Conservation (phyloP, 2,329 filamentous ascomycete genomes). For the Fusarium albidum region DNA sequence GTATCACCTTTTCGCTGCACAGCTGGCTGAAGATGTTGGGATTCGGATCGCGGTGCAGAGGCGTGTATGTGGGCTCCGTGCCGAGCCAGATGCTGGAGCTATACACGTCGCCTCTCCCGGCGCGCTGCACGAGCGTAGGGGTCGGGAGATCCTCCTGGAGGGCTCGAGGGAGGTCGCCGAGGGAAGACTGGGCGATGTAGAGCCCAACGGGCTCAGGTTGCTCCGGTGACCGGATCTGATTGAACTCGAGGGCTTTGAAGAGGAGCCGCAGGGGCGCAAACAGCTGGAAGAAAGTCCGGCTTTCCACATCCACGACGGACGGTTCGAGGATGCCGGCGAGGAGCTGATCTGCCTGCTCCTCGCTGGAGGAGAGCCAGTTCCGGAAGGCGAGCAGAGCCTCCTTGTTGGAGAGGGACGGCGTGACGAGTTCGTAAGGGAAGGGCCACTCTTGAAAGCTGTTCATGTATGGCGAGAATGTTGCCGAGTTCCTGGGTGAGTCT, state of each 20-base stretch:
- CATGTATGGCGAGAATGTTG: conserved; percentile 42
- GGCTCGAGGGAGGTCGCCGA: conserved; percentile 70
- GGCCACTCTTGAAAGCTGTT: conserved; percentile 40
- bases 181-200: conserved; percentile 85
- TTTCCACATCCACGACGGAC: conserved; percentile 32
- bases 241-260: conserved; percentile 62
- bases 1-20: conserved; percentile 73
- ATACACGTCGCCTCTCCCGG: conserved; percentile 86
- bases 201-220: conserved; percentile 54
- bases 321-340: conserved; percentile 44
- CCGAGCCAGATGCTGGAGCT: conserved; percentile 89
- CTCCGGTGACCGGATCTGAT: conserved; percentile 38
- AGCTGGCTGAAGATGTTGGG: conserved; percentile 92
- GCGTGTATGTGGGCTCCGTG: conserved; percentile 84
- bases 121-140: conserved; percentile 67
- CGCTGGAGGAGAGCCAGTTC: conserved; percentile 38
- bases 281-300: conserved; percentile 61
- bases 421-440: conserved; percentile 52
- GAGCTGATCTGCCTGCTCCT: conserved; percentile 41
- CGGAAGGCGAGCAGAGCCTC: conserved; percentile 38
- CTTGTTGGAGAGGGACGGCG: conserved; percentile 24
- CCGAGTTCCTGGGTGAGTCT: not conserved
- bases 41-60: conserved; percentile 91
- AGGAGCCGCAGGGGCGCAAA: conserved; percentile 72
- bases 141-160: conserved; percentile 73